Evolutionary conservation across 306 rosid species (phyloP).

Genomic region (Datisca glomerata): DNA sequence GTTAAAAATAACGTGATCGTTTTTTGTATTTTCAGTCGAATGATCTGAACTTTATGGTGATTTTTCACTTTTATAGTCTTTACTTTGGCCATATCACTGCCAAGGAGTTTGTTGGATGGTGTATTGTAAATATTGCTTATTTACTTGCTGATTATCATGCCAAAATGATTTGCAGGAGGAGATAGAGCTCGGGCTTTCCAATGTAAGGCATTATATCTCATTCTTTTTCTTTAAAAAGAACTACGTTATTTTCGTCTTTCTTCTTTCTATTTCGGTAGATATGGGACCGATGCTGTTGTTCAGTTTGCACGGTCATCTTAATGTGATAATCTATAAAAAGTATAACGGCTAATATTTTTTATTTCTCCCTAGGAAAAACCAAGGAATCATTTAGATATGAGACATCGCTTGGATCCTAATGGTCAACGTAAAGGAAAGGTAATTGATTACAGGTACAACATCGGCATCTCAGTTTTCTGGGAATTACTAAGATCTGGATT

Average conservation of each 20-base stretch:
- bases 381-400: constrained; percentile 95
- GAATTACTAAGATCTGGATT: neutral
- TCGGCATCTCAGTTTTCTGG: constrained; percentile 6
- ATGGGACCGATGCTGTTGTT: neutral
- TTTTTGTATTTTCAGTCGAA: neutral
- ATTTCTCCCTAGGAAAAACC: constrained; percentile 61
- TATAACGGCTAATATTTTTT: neutral
- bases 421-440: constrained; percentile 91
- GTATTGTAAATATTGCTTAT: too few species aligned
- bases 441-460: constrained; percentile 77
- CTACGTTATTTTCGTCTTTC: neutral
- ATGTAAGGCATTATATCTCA: constrained; percentile 21
- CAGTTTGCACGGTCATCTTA: neutral
- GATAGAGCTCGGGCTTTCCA: constrained; percentile 70
- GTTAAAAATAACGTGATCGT: too few species aligned
- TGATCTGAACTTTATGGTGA: neutral
- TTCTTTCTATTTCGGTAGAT: neutral
- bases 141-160: too few species aligned
- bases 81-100: neutral
- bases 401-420: constrained; percentile 87
- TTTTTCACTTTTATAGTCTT: neutral
- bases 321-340: neutral
- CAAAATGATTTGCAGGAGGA: constrained; percentile 59
- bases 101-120: too few species aligned
- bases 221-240: neutral